Evolutionary conservation across 306 rosid species (phyloP).

Genomic region (Rubus idaeus): DNA sequence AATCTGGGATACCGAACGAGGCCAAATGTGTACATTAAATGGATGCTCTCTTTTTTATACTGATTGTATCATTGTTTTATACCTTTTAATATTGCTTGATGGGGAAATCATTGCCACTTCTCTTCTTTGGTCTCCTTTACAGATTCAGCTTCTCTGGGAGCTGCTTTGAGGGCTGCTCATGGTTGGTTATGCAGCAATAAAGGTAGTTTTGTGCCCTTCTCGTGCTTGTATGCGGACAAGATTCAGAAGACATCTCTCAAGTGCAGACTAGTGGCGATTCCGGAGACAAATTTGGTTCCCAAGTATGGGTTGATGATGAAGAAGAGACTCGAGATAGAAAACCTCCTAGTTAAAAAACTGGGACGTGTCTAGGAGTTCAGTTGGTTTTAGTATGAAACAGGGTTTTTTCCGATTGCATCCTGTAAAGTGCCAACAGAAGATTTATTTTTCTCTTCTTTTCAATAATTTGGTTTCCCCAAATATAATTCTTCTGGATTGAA

Average conservation of each 20-base stretch:
- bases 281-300: conserved; percentile 53
- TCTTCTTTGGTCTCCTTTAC: conserved; percentile 3
- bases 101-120: background rate
- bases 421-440: background rate
- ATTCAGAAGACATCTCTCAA: conserved; percentile 62
- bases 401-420: background rate
- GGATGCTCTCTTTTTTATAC: background rate
- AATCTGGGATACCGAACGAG: background rate
- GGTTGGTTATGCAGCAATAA: conserved; percentile 77
- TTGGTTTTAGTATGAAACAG: background rate
- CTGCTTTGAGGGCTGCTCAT: conserved; percentile 95
- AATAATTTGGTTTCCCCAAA: too few species aligned
- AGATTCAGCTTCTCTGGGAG: conserved; percentile 99
- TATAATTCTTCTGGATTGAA: too few species aligned
- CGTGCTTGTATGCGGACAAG: conserved; percentile 62
- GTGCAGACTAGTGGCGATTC: conserved; percentile 60
- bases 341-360: conserved; percentile 60
- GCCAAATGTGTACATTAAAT: background rate
- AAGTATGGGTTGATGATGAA: conserved; percentile 60
- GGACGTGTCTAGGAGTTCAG: conserved; percentile 51
- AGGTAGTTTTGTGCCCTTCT: conserved; percentile 69
- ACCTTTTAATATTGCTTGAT: background rate
- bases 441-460: background rate
- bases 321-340: conserved; percentile 87
- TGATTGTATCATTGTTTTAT: background rate